Evolutionary conservation across 495 filamentous ascomycete genomes (phyloP), one percentile per base, ranked within the genome.

Genomic region (Staphylotrichum longicolle): DNA sequence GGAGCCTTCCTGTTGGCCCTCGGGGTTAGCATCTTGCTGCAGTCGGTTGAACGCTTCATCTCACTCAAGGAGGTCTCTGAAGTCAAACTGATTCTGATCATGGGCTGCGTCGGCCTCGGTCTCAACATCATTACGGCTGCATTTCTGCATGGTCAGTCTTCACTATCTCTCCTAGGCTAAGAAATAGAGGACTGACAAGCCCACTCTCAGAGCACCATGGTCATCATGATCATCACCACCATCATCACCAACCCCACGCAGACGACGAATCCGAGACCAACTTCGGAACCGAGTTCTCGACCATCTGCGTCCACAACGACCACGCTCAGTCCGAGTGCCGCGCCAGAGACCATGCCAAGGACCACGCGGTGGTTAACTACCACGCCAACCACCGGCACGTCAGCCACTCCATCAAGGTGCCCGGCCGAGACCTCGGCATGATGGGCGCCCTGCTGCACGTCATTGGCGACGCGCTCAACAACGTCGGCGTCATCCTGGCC

Each of bases 1-100:
- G 93, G 93, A 35, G 89, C 95, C n/a, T 96, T 97, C 72, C 82
- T 98, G 57, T 83, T 97, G 54, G 93, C 93, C 0, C 79, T 98
- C 7, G 96, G 92, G 61, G 69, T 96, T 59, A 91, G 92, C 57
- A 96, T 98, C 68, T 91, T 96, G 70, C 77, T 98, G 44, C 93
- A 97, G 66, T 91, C 93, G 3, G 86, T 96, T 58, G 91, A 96
- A 74, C 81, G 93, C 65, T 87, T 98, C 69, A 83, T 96, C 42
- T 67, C 68, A 5, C 52, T 80, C 32, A 64, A 76, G 57, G 68
- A 70, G 68, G 58, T 97, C 53, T 81, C 85, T 41, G 84, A 92
- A 48, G 89, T 91, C 0, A 83, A 83, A 62, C 75, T 96, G 6
- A 85, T 96, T 10, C 82, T 93, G 44, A 87, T 89, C 47, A 88